Conservation (phyloP, 2,329 filamentous ascomycete species). For the Aspergillus sp. region DNA sequence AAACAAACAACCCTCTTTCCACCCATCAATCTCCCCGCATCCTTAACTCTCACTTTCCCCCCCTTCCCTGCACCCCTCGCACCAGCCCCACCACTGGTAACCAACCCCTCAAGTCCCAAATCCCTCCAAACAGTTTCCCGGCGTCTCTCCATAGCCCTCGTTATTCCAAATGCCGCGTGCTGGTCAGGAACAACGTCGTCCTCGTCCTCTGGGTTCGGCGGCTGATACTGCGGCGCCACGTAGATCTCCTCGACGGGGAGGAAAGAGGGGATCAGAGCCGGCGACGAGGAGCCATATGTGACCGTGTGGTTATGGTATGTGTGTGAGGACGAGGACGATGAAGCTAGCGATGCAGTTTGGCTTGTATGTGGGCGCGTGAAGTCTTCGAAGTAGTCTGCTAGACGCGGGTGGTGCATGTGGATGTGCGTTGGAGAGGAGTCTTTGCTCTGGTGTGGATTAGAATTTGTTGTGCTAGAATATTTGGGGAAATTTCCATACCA, state of each 20-base stretch:
- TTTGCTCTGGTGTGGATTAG: conserved; percentile 41
- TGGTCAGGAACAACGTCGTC: conserved; percentile 67
- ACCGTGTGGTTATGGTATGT: conserved; percentile 19
- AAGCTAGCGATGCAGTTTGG: conserved; percentile 12
- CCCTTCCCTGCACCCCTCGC: conserved; percentile 18
- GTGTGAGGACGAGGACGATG: conserved; percentile 13
- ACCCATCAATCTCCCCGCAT: conserved; percentile 38
- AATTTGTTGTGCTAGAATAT: background rate
- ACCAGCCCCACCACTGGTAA: conserved; percentile 18
- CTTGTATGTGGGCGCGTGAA: conserved; percentile 48
- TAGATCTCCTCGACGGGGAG: conserved; percentile 61
- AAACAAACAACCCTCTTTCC: conserved; percentile 39
- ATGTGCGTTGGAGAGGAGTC: conserved; percentile 51
- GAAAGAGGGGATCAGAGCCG: conserved; percentile 40
- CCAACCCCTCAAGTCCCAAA: conserved; percentile 36
- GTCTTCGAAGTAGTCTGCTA: conserved; percentile 52
- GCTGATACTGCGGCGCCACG: conserved; percentile 60
- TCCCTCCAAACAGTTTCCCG: conserved; percentile 60
- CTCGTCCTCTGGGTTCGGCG: conserved; percentile 65
- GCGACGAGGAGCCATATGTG: conserved; percentile 32
- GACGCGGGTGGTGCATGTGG: conserved; percentile 49
- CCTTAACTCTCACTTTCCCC: conserved; percentile 25
- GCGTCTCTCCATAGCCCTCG: conserved; percentile 58
- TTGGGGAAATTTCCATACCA: background rate
- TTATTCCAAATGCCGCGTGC: conserved; percentile 66